Base-by-base conservation (phyloP, 164 flowering plant genomes). In the Chimonanthus praecox region DNA sequence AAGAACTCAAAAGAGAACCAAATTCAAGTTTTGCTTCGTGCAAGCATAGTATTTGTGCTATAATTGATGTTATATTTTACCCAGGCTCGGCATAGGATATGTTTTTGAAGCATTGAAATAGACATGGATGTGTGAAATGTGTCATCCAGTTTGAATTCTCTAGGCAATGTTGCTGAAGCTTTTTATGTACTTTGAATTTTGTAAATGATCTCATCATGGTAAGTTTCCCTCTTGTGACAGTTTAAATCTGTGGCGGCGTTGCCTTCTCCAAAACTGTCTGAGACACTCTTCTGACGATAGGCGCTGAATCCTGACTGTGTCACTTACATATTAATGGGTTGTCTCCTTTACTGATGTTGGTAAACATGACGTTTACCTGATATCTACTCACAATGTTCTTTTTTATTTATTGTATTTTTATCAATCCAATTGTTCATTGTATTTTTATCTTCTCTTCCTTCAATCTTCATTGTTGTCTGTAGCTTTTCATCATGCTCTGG, bases 261-360 rank as follows among this genome's bases (percentile, higher is more conserved):
- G 20, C 11, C 69, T 66, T 66, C 69, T 11, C 69, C 69, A 45
- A 66, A 66, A 44, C 69, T 66, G n/a, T 18, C 45, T 5, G n/a
- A 45, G 45, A 66, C 69, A 15, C 69, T 66, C 49, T 66, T 66
- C 69, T 66, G 69, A 66, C 18, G 11, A 66, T 44, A 5, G n/a
- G 45, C 49, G 45, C 18, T 66, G 69, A 49, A 66, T 66, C 21
- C 46, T 33, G 44, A 63, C 66, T 20, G 60, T 33, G 44, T 9
- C 0, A 45, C n/a, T 49, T 8, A 9, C 10, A 49, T 44, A 66
- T 16, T 66, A 13, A 44, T 63, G 20, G n/a, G n/a, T 45, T 16
- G 47, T 66, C 49, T 11, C 47, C 10, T 44, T 44, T 5, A 18
- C 69, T 44, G 48, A 7, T 11, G 13, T 66, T 66, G 13, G 47